Evolutionary conservation across 345 rosid genomes (phyloP), one percentile per base, ranked within the genome.

Genomic region (Zanthoxylum bungeanum): DNA sequence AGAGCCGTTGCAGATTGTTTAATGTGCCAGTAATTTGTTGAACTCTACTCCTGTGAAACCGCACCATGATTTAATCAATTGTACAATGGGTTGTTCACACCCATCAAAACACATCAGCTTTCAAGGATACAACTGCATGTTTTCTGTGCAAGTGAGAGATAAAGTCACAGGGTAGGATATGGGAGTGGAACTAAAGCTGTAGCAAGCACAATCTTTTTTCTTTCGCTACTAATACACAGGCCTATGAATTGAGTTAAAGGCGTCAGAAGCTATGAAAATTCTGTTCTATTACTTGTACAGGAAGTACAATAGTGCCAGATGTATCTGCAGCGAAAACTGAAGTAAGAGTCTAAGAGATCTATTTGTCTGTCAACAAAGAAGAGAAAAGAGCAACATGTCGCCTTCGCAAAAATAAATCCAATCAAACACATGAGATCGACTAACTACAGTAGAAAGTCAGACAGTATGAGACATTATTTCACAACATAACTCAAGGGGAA

Each of bases 11-110:
- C 79, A 79, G 50, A 79, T 77, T 77, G 71, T 66, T 87, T 76
- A 87, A 72, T 52, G 83, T 78, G 70, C 93, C 90, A 30, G 93
- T 84, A 60, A 94, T 86, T 81, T 91, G 90, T 75, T 90, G 96
- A 66, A 92, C 97, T 71, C 93, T 91, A 64, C 84, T 85, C 96
- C 92, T 88, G 61, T 50, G 66, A 81, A 74, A 59, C 27, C 78
- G 78, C 67, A 22, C 78, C 24, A 60, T 33, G 59, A 75, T 56
- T 75, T 71, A 83, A 71, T 77, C 53, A 76, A 72, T 62, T 70
- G 66, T 65, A 50, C 37, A 27, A 64, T 37, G 17, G 9, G 74
- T 47, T 53, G 76, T 21, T 28, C 17, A 42, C 47, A 42, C 5
- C 47, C 19, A 42, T 42, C 47, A 12, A 42, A 42, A 42, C 47